A percentile compares a stretch with the other conserved stretches of the same genome.
Evolutionary conservation across 1,139 yeast genomes (phyloP).

Genomic region (Geotrichum aggregatum): DNA sequence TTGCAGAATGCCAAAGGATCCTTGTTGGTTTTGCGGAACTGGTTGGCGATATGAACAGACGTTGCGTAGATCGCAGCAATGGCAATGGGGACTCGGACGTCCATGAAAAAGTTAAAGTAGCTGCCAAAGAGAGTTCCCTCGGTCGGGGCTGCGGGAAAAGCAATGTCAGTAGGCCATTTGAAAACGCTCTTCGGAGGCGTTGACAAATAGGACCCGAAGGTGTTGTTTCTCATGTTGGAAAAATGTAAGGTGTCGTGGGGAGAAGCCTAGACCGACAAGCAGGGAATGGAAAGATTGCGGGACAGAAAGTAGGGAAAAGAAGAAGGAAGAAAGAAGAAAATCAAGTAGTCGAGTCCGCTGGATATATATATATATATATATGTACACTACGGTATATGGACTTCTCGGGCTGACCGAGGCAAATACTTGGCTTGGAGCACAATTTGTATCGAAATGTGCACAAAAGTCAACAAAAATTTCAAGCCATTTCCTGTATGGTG

Average conservation of each 20-base stretch:
- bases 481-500: too few relatives aligned
- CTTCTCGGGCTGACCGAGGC: too few relatives aligned
- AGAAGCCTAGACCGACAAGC: not conserved
- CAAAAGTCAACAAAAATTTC: too few relatives aligned
- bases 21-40: slow-evolving; percentile 43
- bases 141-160: slow-evolving; percentile 32
- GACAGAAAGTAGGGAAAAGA: not conserved
- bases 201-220: slow-evolving; percentile 26
- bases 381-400: too few relatives aligned
- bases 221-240: not conserved
- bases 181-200: slow-evolving; percentile 32
- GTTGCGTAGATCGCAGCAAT: slow-evolving; percentile 59
- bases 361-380: too few relatives aligned
- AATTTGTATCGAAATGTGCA: too few relatives aligned
- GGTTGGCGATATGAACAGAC: slow-evolving; percentile 56
- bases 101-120: slow-evolving; percentile 40
- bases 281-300: not conserved
- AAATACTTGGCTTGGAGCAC: too few relatives aligned
- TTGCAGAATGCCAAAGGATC: slow-evolving; percentile 55
- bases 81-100: slow-evolving; percentile 49
- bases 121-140: slow-evolving; percentile 29
- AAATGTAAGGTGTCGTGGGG: too few relatives aligned
- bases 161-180: slow-evolving; percentile 33
- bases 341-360: too few relatives aligned
- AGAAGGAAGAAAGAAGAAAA: not conserved